Evolutionary conservation across 805 yeast genomes (phyloP), one percentile per base, ranked within the genome.

Genomic region (Kockiozyma suomiensis): DNA sequence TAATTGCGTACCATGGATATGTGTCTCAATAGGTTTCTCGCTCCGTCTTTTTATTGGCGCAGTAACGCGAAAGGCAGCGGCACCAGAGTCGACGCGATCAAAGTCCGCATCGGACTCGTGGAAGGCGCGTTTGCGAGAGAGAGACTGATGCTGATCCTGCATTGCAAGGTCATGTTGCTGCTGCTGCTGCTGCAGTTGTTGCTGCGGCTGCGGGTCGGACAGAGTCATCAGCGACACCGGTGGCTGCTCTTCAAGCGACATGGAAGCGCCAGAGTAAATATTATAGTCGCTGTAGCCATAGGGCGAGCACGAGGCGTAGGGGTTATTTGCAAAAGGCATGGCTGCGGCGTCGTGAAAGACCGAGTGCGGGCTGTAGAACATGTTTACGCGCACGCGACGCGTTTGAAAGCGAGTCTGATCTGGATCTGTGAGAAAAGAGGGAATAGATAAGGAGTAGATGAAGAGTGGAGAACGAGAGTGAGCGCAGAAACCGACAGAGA

Each of bases 101-200:
- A 23, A 6, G 23, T 21, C 30, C 19, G 42, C 50, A 37, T 42
- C 48, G 21, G 46, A 17, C 40, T 45, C 56, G 42, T 51, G 48
- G 25, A 81, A 75, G 0, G 84, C 74, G 48, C 84, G 75, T 63
- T 81, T 58, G 49, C 81, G 75, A 19, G 53, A 37, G 82, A 73
- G 15, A 81, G 74, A 1, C 80, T 81, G 13, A 70, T 69, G 17
- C 75, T 76, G 23, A 66, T 67, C 56, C 42, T 38, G 42, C 2
- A 38, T 13, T 32, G 12, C 13, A 7, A 32, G 37, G 13, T 7
- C 37, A 8, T 21, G 25, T 13, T 41, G 48, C n/a, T 26, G 48
- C 53, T 35, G 53, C 13, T 35, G 45, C 53, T 37, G 43, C 25
- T 23, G 32, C 28, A 37, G 54, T 40, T 38, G 54, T 47, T 38